Evolutionary conservation across 202 grass and related monocot species (phyloP).

Genomic region (Saccharum hybrid): DNA sequence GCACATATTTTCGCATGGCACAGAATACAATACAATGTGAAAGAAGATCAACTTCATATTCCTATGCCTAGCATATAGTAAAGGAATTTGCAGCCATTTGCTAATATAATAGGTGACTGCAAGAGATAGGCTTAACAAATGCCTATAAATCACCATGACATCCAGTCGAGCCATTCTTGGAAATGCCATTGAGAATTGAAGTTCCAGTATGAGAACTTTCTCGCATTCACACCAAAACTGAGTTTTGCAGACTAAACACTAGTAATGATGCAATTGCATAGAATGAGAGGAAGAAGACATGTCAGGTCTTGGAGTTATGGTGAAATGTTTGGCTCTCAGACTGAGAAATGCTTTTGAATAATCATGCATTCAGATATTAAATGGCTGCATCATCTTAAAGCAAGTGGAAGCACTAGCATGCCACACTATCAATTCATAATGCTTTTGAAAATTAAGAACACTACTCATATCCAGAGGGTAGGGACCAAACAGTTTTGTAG

Average conservation of each 20-base stretch:
- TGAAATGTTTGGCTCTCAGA: conserved; percentile 1
- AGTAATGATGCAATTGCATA: neutral
- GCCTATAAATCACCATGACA: neutral
- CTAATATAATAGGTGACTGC: conserved; percentile 13
- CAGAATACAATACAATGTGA: neutral
- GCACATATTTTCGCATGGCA: no score
- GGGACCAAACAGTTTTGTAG: neutral
- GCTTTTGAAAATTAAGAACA: conserved; percentile 15
- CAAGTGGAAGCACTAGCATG: neutral
- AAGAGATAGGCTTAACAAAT: conserved; percentile 22
- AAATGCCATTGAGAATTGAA: neutral
- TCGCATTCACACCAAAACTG: neutral
- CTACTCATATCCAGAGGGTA: neutral
- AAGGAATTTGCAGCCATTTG: neutral
- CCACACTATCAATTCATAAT: conserved; percentile 8
- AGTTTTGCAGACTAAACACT: neutral
- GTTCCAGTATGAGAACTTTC: neutral
- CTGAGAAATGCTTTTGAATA: conserved; percentile 23
- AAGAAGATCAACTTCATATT: neutral
- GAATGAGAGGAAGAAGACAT: neutral
- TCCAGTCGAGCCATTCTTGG: neutral
- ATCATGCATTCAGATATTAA: conserved; percentile 13
- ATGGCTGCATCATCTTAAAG: neutral
- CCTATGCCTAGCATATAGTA: conserved; percentile 11
- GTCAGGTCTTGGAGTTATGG: neutral